phyloP scores from a whole-genome alignment of 345 rosid genomes.

The Hibiscus trionum region DNA sequence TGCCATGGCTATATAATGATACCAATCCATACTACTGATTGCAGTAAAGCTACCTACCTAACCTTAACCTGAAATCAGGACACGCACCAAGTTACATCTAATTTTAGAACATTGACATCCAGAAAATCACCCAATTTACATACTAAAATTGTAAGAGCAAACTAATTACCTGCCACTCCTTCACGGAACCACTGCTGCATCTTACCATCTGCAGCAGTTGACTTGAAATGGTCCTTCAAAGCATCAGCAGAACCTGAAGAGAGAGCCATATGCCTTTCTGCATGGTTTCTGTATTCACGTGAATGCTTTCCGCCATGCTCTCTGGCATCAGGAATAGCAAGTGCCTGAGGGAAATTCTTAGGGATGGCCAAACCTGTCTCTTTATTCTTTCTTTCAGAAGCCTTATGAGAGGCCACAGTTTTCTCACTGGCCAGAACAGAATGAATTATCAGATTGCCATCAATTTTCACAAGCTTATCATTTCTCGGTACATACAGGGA shows the following conservation, averaged over 20 bases:
- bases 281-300: slow-evolving; percentile 32
- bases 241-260: slow-evolving; percentile 56
- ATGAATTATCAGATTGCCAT: slow-evolving; percentile 93
- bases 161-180: slow-evolving; percentile 81
- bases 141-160: not conserved
- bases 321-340: slow-evolving; percentile 50
- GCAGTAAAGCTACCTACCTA: not conserved
- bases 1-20: not conserved
- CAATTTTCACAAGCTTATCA: slow-evolving; percentile 95
- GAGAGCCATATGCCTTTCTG: slow-evolving; percentile 69
- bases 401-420: slow-evolving; percentile 54
- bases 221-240: slow-evolving; percentile 63
- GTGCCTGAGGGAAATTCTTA: slow-evolving; percentile 41
- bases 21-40: not conserved
- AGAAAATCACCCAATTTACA: not conserved
- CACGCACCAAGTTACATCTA: not conserved
- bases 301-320: slow-evolving; percentile 41
- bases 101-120: not conserved
- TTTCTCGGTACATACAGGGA: slow-evolving; percentile 94
- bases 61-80: not conserved
- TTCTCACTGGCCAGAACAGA: slow-evolving; percentile 90
- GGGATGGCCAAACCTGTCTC: slow-evolving; percentile 49
- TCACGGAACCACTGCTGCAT: slow-evolving; percentile 98
- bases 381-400: slow-evolving; percentile 33
- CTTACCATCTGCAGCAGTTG: slow-evolving; percentile 64